Base-by-base conservation (phyloP, 1,139 yeast species). In the Hanseniaspora sp. region DNA sequence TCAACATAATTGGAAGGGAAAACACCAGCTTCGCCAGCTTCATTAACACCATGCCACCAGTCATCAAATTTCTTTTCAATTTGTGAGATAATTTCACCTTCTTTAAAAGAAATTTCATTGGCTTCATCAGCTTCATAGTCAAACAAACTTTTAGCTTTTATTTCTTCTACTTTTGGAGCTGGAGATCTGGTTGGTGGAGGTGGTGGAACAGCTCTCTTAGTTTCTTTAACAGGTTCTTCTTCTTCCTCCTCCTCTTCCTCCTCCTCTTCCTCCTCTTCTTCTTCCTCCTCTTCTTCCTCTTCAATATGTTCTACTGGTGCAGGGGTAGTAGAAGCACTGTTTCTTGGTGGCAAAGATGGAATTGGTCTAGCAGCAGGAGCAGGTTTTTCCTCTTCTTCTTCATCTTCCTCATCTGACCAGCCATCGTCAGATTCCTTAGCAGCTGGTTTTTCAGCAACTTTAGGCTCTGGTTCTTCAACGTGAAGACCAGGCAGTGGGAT, bases 1-100 rank as follows among this genome's bases (percentile, higher is more conserved):
- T 73, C 66, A 51, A 92, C 97, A 65, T 85, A 88, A 69, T 86
- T 87, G 45, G 95, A 82, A 48, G 98, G 98, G 81, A 92, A 88
- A 56, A 92, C 74, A 56, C 95, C 95, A 59, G 78, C 75, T 60
- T 80, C 84, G 45, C 95, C 96, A 43, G 80, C 69, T 58, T 65
- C 70, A 57, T 79, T 71, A 61, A 81, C 81, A 49, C 98, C 98
- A 56, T 83, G 74, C 97, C 97, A 92, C 98, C 98, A 92, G 64
- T 87, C 96, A 52, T 86, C 95, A 62, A 88, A 96, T 15, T 86
- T 85, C 67, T 86, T 84, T 61, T 87, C 95, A 59, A 92, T 85
- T 58, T 87, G 86, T 23, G 80, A 71, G 60, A 92, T 87, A 58
- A 74, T 63, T 61, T 87, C 97, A 52, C 94, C 95, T 65, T 86